Evolutionary conservation across 2,329 filamentous ascomycete genomes (phyloP).

Genomic region (Hypoxylon rubiginosum): DNA sequence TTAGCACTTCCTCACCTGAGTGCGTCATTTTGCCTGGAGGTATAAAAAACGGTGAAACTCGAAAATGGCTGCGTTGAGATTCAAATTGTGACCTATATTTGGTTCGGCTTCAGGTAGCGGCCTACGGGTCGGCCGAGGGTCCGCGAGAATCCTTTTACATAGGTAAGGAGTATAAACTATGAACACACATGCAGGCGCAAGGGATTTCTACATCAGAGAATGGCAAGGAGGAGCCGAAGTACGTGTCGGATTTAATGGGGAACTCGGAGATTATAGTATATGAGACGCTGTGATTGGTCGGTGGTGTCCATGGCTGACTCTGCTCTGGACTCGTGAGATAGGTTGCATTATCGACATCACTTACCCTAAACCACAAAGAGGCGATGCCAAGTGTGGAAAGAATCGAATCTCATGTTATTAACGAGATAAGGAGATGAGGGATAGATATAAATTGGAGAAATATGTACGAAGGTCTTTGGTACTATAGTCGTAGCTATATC

Average conservation of each 20-base stretch:
- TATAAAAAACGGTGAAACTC: neutral
- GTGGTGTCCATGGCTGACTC: constrained; percentile 13
- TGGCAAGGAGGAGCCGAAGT: neutral
- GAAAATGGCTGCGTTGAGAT: neutral
- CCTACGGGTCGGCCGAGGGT: neutral
- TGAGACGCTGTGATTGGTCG: constrained; percentile 11
- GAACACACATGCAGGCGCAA: neutral
- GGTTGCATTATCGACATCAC: constrained; percentile 26
- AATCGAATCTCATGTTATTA: neutral
- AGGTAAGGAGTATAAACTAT: neutral
- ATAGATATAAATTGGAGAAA: neutral
- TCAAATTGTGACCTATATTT: neutral
- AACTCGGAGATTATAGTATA: constrained; percentile 27
- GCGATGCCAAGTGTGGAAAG: neutral
- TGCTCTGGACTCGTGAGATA: constrained; percentile 16
- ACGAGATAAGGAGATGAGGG: neutral
- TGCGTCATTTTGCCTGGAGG: neutral
- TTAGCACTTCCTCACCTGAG: neutral
- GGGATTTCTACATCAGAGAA: neutral
- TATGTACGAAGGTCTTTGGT: neutral
- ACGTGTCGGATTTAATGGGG: constrained; percentile 25
- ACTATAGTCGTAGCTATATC: too few species aligned
- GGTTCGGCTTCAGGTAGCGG: neutral
- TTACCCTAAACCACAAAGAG: constrained; percentile 15
- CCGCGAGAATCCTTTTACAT: neutral